Conservation (phyloP, 2,329 filamentous ascomycete species). For the Colletotrichum destructivum region DNA sequence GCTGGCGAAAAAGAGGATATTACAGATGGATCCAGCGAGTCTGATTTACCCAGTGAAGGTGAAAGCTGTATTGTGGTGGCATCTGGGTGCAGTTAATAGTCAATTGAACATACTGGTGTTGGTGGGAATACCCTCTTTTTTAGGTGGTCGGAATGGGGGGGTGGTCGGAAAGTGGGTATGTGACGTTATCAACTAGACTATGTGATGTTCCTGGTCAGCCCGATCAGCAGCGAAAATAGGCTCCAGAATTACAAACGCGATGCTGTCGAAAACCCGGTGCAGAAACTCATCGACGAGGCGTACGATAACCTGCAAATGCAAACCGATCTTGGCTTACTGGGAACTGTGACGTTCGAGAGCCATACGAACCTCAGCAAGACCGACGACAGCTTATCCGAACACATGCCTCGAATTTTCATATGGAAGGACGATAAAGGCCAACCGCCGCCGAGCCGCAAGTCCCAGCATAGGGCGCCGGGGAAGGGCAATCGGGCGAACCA, state of each 20-base stretch:
- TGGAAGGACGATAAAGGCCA: slow-evolving; percentile 21
- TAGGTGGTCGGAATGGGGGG: too few species aligned
- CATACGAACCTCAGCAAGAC: slow-evolving; percentile 51
- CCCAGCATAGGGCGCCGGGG: slow-evolving; percentile 45
- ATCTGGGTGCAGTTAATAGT: too few species aligned
- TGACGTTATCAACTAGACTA: slow-evolving; percentile 50
- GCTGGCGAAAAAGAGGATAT: too few species aligned
- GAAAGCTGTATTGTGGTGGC: too few species aligned
- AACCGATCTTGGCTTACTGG: slow-evolving; percentile 49
- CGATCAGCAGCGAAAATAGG: slow-evolving; percentile 53
- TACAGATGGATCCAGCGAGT: too few species aligned
- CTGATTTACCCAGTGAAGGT: too few species aligned
- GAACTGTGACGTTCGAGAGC: slow-evolving; percentile 52
- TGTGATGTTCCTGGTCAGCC: slow-evolving; percentile 48
- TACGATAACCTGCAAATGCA: slow-evolving; percentile 49
- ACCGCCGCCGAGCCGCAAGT: slow-evolving; percentile 32
- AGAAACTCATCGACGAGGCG: slow-evolving; percentile 50
- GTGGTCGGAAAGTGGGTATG: too few species aligned
- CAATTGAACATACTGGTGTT: too few species aligned
- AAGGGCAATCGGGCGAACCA: slow-evolving; percentile 41
- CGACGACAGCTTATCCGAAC: slow-evolving; percentile 44
- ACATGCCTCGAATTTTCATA: slow-evolving; percentile 47
- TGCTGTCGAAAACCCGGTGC: slow-evolving; percentile 54
- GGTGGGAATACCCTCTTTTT: too few species aligned
- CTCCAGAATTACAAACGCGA: slow-evolving; percentile 54